Conservation (phyloP, 768 basidiomycete species). For the Tulasnella sp. region DNA sequence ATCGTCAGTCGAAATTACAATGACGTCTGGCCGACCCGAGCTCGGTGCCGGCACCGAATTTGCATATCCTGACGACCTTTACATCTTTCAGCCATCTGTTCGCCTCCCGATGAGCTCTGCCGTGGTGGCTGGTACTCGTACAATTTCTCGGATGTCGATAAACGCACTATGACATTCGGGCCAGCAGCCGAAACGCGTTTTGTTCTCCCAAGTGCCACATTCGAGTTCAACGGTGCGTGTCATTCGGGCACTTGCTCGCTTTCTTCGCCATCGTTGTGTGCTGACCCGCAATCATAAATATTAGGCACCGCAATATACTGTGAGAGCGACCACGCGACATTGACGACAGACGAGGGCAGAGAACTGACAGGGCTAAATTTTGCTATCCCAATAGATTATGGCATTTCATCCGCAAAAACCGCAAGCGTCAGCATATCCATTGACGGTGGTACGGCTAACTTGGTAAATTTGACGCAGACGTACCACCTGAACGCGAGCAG, state of each 20-base stretch:
- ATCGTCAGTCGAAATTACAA: constrained; percentile 17
- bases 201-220: constrained; percentile 16
- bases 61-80: background rate
- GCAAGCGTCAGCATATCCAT: constrained; percentile 11
- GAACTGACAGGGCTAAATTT: background rate
- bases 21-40: background rate
- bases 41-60: background rate
- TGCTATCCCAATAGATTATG: constrained; percentile 1
- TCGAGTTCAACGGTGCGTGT: constrained; percentile 23
- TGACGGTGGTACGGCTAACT: constrained; percentile 4
- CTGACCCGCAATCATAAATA: background rate
- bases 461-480: constrained; percentile 17
- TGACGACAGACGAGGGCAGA: background rate
- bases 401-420: background rate
- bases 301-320: constrained; percentile 22
- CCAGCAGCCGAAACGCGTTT: background rate
- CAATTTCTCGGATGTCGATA: background rate
- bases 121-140: constrained; percentile 15
- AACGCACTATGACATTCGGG: constrained; percentile 21
- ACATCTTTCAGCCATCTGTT: constrained; percentile 6
- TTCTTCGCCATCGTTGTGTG: background rate
- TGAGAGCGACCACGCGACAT: constrained; percentile 9
- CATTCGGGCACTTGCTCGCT: background rate
- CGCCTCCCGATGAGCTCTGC: background rate
- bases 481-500: constrained; percentile 14